Conservation (phyloP, 2,329 filamentous ascomycete genomes). For the Aspergillus unguis region DNA sequence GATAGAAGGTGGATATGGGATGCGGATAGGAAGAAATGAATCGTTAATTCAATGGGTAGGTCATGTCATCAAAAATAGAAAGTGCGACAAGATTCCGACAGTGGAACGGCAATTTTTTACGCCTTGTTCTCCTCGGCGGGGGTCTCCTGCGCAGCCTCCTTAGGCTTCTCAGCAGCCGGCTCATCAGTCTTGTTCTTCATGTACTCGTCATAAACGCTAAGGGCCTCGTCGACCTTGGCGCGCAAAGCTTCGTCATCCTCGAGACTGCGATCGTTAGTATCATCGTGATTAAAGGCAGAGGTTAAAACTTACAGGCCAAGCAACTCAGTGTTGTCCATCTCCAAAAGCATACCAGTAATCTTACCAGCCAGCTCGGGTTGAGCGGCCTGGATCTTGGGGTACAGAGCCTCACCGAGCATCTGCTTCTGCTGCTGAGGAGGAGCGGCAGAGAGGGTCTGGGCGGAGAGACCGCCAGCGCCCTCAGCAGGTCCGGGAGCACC, state of each 20-base stretch:
- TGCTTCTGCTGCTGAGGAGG: constrained; percentile 88
- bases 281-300: neutral
- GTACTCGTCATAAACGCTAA: constrained; percentile 97
- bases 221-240: constrained; percentile 94
- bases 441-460: constrained; percentile 50
- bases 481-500: constrained; percentile 38
- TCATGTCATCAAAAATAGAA: constrained; percentile 37
- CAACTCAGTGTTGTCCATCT: constrained; percentile 97
- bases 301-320: constrained; percentile 78
- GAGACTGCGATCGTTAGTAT: constrained; percentile 55
- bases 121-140: constrained; percentile 41
- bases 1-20: constrained; percentile 14
- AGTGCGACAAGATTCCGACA: constrained; percentile 30
- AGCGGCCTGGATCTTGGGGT: constrained; percentile 95
- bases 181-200: constrained; percentile 73
- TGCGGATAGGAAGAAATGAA: constrained; percentile 19
- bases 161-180: constrained; percentile 41
- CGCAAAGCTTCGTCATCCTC: constrained; percentile 85
- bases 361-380: constrained; percentile 96
- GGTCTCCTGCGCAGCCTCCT: constrained; percentile 39
- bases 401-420: constrained; percentile 94
- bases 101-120: constrained; percentile 27
- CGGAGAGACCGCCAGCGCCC: constrained; percentile 45
- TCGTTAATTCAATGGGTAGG: constrained; percentile 26
- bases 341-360: constrained; percentile 98